Base-by-base conservation (phyloP, 768 basidiomycete species). In the Mycena rebaudengoi region DNA sequence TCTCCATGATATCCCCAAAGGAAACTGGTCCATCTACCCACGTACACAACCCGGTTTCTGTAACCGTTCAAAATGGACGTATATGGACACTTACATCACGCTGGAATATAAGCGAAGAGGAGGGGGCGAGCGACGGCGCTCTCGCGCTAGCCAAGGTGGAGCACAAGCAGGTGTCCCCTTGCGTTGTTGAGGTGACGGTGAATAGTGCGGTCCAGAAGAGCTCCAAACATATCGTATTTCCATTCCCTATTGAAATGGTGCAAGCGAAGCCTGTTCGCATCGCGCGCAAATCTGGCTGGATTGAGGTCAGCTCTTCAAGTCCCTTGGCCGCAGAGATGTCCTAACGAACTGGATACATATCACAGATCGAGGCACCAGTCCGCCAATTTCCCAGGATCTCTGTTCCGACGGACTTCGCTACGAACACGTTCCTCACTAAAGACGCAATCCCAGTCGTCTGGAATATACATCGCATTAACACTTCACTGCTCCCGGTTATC, bases 391-490 rank as follows among this genome's bases (percentile, higher is more conserved):
- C n/a, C n/a, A n/a, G n/a, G n/a, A n/a, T n/a, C n/a, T 41, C 23
- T 1, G 35, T 8, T 5, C 25, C 28, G 5, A n/a, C 13, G 5
- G 52, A 35, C 56, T 55, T 55, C 0, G 13, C 23, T 18, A 40
- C 40, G 46, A 35, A 40, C 33, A 44, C 33, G 37, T 6, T 64
- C 56, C 39, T 40, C 20, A 23, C 26, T 26, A 7, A 65, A 64
- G 66, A 69, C 66, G 65, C 72, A 32, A 79, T 79, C 59, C 74
- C 76, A 12, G 66, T 76, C 5, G 51, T 72, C 21, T 79, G 78
- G 82, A 78, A 73, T 60, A 67, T 85, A 33, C 83, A 84, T 54
- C 75, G 75, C 1, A 65, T 84, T 32, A 75, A 79, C 39, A 61
- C 85, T 16, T 69, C 72, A 52, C 68, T 70, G 13, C 70, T 79